Percentiles rank a stretch among this genome's conserved stretches.
Evolutionary conservation across 768 basidiomycete genomes (phyloP).

Genomic region (Glaciozyma martinii): DNA sequence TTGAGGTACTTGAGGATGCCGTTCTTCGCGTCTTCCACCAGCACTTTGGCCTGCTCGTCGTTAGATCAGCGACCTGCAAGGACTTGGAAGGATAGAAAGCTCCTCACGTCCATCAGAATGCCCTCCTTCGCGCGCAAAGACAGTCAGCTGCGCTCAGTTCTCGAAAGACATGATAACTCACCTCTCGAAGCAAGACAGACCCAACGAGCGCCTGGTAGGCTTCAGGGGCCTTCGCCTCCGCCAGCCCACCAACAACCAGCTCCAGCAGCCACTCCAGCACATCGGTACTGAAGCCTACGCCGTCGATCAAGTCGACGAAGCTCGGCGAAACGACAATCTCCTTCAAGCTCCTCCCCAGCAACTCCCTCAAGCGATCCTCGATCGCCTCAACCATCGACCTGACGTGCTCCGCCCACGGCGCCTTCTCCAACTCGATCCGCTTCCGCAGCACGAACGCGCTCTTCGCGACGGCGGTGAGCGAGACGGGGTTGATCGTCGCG

Average conservation of each 20-base stretch:
- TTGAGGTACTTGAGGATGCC: constrained; percentile 66
- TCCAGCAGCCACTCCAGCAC: constrained; percentile 68
- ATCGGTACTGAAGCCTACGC: constrained; percentile 61
- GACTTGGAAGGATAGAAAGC: constrained; percentile 37
- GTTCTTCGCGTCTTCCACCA: constrained; percentile 59
- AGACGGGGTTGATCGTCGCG: constrained; percentile 57
- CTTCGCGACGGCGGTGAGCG: constrained; percentile 60
- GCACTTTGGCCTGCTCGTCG: constrained; percentile 52
- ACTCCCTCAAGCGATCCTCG: constrained; percentile 55
- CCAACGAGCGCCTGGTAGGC: constrained; percentile 53
- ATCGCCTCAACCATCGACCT: constrained; percentile 59
- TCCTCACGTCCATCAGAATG: constrained; percentile 30
- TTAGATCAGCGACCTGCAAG: constrained; percentile 51
- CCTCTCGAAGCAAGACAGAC: constrained; percentile 44
- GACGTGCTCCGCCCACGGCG: constrained; percentile 55
- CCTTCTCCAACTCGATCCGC: constrained; percentile 37
- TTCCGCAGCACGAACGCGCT: constrained; percentile 46
- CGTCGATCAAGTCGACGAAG: constrained; percentile 66
- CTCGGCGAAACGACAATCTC: constrained; percentile 59
- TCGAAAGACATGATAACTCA: constrained; percentile 34
- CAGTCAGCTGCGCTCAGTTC: constrained; percentile 57
- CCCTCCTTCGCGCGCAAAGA: constrained; percentile 35
- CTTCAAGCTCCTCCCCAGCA: constrained; percentile 53
- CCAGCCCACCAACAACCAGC: constrained; percentile 53
- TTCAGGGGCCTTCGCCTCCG: constrained; percentile 54